Base-by-base conservation (phyloP, 345 rosid genomes). In the Camelina neglecta region DNA sequence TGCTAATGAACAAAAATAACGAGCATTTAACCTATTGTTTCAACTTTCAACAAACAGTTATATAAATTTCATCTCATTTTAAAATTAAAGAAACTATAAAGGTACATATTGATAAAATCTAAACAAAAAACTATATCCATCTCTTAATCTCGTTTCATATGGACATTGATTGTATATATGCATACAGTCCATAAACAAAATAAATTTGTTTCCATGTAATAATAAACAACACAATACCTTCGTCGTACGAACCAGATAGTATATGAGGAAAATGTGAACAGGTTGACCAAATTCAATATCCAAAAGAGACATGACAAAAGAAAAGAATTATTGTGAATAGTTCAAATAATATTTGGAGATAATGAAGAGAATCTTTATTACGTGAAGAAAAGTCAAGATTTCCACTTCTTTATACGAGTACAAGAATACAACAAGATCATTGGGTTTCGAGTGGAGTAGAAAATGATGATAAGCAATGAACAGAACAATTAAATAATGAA, bases 241-340 rank as follows among this genome's bases (percentile, higher is more conserved):
- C 8, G 29, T 42, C 11, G 49, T 35, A 71, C 7, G 58, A 71
- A 23, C 23, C 45, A 41, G 33, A 13, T 62, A 35, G 38, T 35
- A 35, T 35, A 26, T 12, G 54, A 51, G 35, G 24, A 41, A 53
- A 63, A 63, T 73, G 76, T 73, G 70, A 73, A 63, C 76, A 41
- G 31, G 55, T 63, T 73, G 63, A 72, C 76, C 10, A 50, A 12
- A 50, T 50, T 16, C 31, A 23, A 50, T 23, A 49, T 23, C 51
- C 60, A 60, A 21, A 45, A 31, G 21, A 35, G 50, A 11, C 47
- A 42, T 33, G 47, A 29, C 15, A 57, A 57, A n/a, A 42, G 5
- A 69, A 55, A 69, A 31, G 0, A 15, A 8, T 21, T 60, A 48
- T 6, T 36, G 24, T 48, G 38, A 36, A 60, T 35, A 42, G 31